A percentile compares a stretch with the other conserved stretches of the same genome.
These are phyloP conservation scores for Hanseniaspora mollemarum DNA, from an alignment of 805 yeast species.

Conservation along the genomic window DNA sequence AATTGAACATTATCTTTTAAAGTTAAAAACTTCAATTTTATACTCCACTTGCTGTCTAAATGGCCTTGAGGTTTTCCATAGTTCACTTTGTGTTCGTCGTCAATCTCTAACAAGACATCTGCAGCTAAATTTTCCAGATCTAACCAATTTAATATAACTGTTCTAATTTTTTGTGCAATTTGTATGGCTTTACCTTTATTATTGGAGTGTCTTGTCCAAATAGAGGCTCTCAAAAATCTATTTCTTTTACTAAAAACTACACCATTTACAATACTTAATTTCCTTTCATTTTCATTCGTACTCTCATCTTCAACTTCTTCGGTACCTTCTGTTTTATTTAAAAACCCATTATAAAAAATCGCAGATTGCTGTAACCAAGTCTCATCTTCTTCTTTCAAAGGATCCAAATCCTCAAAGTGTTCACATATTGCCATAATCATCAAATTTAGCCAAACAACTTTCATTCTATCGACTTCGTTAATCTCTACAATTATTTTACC, in stretches of 20 bases:
- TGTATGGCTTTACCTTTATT: constrained; percentile 9
- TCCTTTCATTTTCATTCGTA: neutral
- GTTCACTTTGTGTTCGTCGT: constrained; percentile 2
- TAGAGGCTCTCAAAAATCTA: constrained; percentile 7
- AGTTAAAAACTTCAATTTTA: constrained; percentile 9
- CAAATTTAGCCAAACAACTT: constrained; percentile 85
- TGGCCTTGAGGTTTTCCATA: neutral
- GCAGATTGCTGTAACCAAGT: neutral
- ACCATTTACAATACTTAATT: constrained; percentile 7
- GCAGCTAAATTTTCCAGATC: neutral
- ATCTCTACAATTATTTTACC: constrained; percentile 87
- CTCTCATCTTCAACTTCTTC: neutral
- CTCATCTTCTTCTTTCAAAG: constrained; percentile 38
- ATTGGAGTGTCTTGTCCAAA: constrained; percentile 12
- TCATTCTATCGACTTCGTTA: constrained; percentile 36
- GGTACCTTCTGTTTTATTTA: neutral
- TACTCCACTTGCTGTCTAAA: neutral
- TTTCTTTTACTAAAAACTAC: constrained; percentile 14
- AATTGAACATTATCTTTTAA: constrained; percentile 11
- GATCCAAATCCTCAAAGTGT: constrained; percentile 72
- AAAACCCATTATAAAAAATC: neutral
- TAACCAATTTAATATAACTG: constrained; percentile 3
- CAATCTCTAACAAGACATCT: neutral
- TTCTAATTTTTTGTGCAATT: constrained; percentile 13
- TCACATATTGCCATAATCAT: constrained; percentile 88